Evolutionary conservation across 768 basidiomycete species (phyloP).

Genomic region (Aureoboletus auriporus): DNA sequence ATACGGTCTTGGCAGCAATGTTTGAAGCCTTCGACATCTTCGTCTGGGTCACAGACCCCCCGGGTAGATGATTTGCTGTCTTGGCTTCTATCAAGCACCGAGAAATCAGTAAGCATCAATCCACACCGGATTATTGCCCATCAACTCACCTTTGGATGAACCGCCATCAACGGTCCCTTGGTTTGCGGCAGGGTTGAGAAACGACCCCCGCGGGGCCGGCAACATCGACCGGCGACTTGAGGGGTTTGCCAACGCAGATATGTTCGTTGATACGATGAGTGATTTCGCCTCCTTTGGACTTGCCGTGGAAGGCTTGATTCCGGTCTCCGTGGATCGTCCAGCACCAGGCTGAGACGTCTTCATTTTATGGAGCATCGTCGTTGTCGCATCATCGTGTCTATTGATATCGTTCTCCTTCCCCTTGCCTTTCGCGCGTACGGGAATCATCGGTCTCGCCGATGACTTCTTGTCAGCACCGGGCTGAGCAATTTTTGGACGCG

Average conservation of each 20-base stretch:
- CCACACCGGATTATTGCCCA: background rate
- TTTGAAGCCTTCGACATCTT: background rate
- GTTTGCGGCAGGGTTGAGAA: background rate
- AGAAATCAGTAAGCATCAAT: background rate
- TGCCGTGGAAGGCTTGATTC: constrained; percentile 3
- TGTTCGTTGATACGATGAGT: constrained; percentile 2
- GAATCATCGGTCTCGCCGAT: constrained; percentile 4
- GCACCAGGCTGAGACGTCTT: constrained; percentile 1
- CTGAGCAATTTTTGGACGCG: constrained; percentile 1
- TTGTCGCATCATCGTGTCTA: background rate
- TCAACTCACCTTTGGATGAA: constrained; percentile 2
- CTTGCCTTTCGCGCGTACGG: background rate
- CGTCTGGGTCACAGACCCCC: constrained; percentile 12
- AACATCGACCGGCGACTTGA: constrained; percentile 10
- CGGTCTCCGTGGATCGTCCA: background rate
- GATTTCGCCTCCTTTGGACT: constrained; percentile 6
- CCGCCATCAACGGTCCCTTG: background rate
- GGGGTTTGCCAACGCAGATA: background rate
- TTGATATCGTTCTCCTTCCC: constrained; percentile 19
- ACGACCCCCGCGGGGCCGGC: constrained; percentile 5
- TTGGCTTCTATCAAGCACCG: constrained; percentile 5
- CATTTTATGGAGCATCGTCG: constrained; percentile 1
- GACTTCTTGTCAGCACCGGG: constrained; percentile 4
- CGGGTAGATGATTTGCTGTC: constrained; percentile 1
- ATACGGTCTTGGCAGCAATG: background rate